phyloP scores from a whole-genome alignment of 2,329 filamentous ascomycete genomes.

The Dothideomycetidae sp. region DNA sequence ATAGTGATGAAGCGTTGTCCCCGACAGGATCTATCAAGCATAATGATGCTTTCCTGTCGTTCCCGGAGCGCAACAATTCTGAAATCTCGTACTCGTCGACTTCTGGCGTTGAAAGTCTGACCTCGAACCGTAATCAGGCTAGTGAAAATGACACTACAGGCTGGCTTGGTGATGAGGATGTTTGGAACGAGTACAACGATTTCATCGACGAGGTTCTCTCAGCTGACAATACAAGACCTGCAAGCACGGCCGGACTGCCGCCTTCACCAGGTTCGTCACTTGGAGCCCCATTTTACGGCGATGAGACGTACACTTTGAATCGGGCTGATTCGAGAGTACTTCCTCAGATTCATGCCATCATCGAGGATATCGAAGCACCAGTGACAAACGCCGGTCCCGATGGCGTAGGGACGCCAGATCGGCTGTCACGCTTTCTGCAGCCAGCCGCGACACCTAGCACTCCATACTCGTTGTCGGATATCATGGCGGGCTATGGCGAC shows the following conservation, averaged over 20 bases:
- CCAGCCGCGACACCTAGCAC: slow-evolving; percentile 9
- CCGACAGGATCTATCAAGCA: too few species aligned
- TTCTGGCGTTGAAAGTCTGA: slow-evolving; percentile 47
- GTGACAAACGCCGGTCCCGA: slow-evolving; percentile 11
- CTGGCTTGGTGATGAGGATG: slow-evolving; percentile 52
- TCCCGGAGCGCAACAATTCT: slow-evolving; percentile 60
- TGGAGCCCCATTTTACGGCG: slow-evolving; percentile 39
- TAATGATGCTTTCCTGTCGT: slow-evolving; percentile 57
- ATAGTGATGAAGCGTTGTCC: too few species aligned
- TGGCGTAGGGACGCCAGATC: slow-evolving; percentile 20
- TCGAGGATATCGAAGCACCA: slow-evolving; percentile 7
- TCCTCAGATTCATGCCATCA: slow-evolving; percentile 7
- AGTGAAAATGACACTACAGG: slow-evolving; percentile 41
- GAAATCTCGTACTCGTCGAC: slow-evolving; percentile 51
- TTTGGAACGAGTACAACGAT: slow-evolving; percentile 92
- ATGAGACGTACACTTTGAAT: slow-evolving; percentile 19
- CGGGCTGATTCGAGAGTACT: slow-evolving; percentile 5
- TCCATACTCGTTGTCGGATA: slow-evolving; percentile 12
- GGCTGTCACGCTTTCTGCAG: slow-evolving; percentile 22
- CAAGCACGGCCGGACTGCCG: slow-evolving; percentile 25
- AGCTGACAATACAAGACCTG: slow-evolving; percentile 15
- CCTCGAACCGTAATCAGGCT: slow-evolving; percentile 28
- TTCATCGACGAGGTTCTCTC: slow-evolving; percentile 58
- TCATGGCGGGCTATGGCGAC: slow-evolving; percentile 10
- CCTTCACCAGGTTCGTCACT: slow-evolving; percentile 43